Evolutionary conservation across 345 rosid species (phyloP).

Genomic region (Hirschfeldia incana): DNA sequence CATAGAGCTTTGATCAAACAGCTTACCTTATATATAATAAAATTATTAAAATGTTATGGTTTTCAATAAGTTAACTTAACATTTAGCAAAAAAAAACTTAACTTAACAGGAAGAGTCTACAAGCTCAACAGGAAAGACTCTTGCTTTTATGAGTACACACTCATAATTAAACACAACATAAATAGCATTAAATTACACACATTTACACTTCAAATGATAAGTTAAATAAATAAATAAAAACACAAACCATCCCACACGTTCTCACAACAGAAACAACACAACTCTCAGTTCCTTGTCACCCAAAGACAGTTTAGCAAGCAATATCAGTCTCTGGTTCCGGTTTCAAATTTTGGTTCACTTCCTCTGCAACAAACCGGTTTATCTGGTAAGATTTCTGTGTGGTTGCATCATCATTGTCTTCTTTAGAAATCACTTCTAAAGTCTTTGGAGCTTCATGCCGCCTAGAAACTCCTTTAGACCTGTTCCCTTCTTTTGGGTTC

Average conservation of each 20-base stretch:
- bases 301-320: conserved; percentile 18
- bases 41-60: background rate
- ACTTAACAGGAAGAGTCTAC: background rate
- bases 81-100: too few species aligned
- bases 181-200: conserved; percentile 21
- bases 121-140: background rate
- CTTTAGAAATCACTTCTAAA: conserved; percentile 35
- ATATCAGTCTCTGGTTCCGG: conserved; percentile 25
- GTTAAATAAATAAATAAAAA: background rate
- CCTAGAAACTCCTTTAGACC: conserved; percentile 14
- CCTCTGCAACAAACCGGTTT: conserved; percentile 19
- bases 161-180: conserved; percentile 26
- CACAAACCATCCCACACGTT: conserved; percentile 21
- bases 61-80: background rate
- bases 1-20: conserved; percentile 5
- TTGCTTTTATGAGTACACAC: conserved; percentile 24
- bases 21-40: background rate
- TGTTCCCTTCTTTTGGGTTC: conserved; percentile 60
- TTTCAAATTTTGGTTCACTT: conserved; percentile 39
- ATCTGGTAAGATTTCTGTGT: conserved; percentile 34
- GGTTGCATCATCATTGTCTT: conserved; percentile 35
- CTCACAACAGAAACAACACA: conserved; percentile 20
- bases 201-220: conserved; percentile 25
- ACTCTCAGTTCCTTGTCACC: background rate
- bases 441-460: conserved; percentile 45